Conservation (phyloP, 805 yeast species). For the Lipomyces oligophaga region DNA sequence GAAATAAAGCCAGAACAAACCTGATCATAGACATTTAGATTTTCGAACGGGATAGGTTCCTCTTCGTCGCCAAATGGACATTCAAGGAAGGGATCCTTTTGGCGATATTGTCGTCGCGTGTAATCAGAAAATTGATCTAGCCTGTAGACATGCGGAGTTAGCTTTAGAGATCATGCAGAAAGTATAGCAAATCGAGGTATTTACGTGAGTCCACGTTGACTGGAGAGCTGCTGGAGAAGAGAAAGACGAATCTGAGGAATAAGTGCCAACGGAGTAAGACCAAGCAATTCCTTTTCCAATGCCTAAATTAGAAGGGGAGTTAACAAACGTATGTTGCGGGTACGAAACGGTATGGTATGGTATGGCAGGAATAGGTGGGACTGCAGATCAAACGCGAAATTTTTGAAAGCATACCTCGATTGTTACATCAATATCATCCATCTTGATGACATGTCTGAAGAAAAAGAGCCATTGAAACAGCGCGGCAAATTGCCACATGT, state of each 20-base stretch:
- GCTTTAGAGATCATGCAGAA: too few relatives aligned
- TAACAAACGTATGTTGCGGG: background rate
- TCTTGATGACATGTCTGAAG: slow-evolving; percentile 29
- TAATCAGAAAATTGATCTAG: slow-evolving; percentile 25
- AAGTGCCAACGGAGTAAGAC: slow-evolving; percentile 27
- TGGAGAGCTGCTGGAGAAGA: slow-evolving; percentile 23
- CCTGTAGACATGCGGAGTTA: slow-evolving; percentile 1
- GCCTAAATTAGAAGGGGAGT: slow-evolving; percentile 28
- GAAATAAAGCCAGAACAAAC: slow-evolving; percentile 4
- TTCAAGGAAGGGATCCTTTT: slow-evolving; percentile 9
- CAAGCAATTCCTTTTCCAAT: slow-evolving; percentile 37
- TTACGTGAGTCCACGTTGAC: slow-evolving; percentile 23
- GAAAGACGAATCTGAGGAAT: slow-evolving; percentile 23
- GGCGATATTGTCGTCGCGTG: slow-evolving; percentile 27
- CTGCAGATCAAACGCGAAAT: background rate
- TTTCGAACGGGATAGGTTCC: slow-evolving; percentile 11
- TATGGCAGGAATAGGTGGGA: background rate
- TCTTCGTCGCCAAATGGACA: slow-evolving; percentile 26
- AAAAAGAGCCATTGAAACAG: slow-evolving; percentile 34
- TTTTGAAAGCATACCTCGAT: slow-evolving; percentile 24
- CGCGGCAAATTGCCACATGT: slow-evolving; percentile 35
- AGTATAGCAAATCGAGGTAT: background rate
- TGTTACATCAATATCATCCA: slow-evolving; percentile 31
- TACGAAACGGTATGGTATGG: background rate
- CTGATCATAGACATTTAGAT: slow-evolving; percentile 22